Percentiles rank a stretch among this genome's conserved stretches.
These are phyloP conservation scores for Pseudonitzschia multistriata DNA, from an alignment of 108 stramenopile genomes.

Conservation along the genomic window DNA sequence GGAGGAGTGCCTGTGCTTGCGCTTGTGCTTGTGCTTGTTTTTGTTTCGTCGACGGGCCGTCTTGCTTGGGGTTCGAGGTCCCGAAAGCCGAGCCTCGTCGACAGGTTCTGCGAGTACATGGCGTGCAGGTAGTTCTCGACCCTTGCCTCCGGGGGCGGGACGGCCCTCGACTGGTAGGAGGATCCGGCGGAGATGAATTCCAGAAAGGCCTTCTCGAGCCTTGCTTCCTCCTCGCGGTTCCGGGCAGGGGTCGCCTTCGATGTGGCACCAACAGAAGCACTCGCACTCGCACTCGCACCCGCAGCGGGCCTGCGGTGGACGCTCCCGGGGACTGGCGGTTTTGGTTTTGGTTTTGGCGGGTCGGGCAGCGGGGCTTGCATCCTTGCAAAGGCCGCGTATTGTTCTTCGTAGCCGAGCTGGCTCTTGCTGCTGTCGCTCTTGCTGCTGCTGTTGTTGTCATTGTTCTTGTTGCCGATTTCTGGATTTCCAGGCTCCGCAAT, in stretches of 20 bases:
- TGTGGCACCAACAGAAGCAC: no score
- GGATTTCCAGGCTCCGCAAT: background rate
- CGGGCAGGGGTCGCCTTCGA: no score
- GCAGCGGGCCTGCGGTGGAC: background rate
- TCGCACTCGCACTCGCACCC: no score
- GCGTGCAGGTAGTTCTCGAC: background rate
- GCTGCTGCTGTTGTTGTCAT: background rate
- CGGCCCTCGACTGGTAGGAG: background rate
- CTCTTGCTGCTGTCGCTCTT: background rate
- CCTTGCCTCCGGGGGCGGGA: background rate
- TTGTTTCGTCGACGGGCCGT: no score
- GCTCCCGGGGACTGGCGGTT: background rate
- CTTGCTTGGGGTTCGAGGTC: no score
- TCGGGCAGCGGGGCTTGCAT: no score
- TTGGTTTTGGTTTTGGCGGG: no score
- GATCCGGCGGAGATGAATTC: background rate
- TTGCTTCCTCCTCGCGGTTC: no score
- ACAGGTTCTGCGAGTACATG: background rate
- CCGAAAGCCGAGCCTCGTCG: no score
- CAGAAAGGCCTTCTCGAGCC: background rate
- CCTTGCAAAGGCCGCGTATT: background rate
- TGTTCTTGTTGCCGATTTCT: background rate
- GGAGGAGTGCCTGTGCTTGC: no score
- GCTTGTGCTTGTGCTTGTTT: background rate
- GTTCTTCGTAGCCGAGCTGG: background rate